Conservation (phyloP, 768 basidiomycete species). For the Leucocoprinus birnbaumii region DNA sequence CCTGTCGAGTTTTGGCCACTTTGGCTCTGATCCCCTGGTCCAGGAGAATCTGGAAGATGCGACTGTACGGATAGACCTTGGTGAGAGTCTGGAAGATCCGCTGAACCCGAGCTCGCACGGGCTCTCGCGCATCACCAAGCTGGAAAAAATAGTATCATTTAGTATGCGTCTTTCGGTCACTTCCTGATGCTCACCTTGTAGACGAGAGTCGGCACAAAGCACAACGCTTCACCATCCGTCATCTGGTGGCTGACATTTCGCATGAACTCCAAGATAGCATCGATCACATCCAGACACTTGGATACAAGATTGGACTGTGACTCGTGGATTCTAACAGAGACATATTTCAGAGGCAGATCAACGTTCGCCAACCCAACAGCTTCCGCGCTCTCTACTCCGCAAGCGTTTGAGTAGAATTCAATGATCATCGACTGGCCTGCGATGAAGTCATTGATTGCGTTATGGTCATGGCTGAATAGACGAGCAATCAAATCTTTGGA, state of each 20-base stretch:
- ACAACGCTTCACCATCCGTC: constrained; percentile 80
- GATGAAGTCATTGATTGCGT: constrained; percentile 89
- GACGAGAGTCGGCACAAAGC: constrained; percentile 87
- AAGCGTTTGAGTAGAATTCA: constrained; percentile 68
- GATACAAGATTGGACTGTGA: constrained; percentile 87
- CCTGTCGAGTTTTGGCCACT: constrained; percentile 89
- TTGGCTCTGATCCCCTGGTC: constrained; percentile 90
- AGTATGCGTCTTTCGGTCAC: neutral
- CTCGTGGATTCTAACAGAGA: constrained; percentile 85
- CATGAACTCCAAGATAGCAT: constrained; percentile 74
- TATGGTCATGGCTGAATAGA: constrained; percentile 95
- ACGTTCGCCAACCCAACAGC: constrained; percentile 79
- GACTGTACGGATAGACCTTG: constrained; percentile 90
- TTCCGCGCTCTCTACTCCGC: constrained; percentile 55
- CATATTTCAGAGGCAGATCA: constrained; percentile 91
- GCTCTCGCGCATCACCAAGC: constrained; percentile 93
- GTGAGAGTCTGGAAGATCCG: constrained; percentile 83
- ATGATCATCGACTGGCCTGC: constrained; percentile 70
- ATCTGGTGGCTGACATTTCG: constrained; percentile 73
- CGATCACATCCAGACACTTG: constrained; percentile 86
- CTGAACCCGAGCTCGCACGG: constrained; percentile 74
- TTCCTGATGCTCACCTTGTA: constrained; percentile 62
- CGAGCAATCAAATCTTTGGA: constrained; percentile 72
- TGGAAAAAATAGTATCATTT: constrained; percentile 27
- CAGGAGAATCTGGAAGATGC: constrained; percentile 83